These are phyloP conservation scores for Porogramme epimiltina DNA, from an alignment of 1,284 basidiomycete species.

Conservation along the genomic window DNA sequence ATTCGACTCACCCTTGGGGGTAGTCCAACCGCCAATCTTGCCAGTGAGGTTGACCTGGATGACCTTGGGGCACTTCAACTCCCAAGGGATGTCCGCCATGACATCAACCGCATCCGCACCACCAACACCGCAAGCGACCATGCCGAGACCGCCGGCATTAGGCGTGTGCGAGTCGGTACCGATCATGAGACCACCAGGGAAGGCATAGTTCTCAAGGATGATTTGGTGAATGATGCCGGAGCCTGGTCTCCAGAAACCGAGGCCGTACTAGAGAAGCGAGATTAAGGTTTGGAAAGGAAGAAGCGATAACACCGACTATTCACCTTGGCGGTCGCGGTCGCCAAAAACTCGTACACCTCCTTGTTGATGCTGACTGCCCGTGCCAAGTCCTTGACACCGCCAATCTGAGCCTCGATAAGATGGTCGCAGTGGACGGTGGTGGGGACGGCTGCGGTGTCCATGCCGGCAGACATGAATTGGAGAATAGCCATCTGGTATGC, in stretches of 20 bases:
- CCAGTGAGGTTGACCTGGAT: constrained; percentile 98
- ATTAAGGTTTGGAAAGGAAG: not conserved
- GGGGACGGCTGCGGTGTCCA: constrained; percentile 96
- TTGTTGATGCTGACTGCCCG: constrained; percentile 95
- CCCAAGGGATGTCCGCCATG: constrained; percentile 98
- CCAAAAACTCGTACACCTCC: constrained; percentile 99
- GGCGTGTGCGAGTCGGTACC: constrained; percentile 99
- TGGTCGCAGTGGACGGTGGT: constrained; percentile 99
- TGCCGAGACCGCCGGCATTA: constrained; percentile 98
- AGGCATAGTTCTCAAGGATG: constrained; percentile 98
- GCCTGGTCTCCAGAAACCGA: constrained; percentile 99
- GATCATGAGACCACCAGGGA: constrained; percentile 99
- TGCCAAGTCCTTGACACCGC: constrained; percentile 91
- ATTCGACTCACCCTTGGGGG: constrained; percentile 80
- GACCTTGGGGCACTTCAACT: constrained; percentile 98
- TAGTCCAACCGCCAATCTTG: constrained; percentile 95
- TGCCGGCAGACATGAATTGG: constrained; percentile 99
- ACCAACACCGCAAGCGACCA: constrained; percentile 99
- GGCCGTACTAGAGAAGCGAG: constrained; percentile 71
- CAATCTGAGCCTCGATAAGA: constrained; percentile 96
- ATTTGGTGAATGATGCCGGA: constrained; percentile 99
- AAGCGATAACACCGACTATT: constrained; percentile 8
- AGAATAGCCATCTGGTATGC: constrained; percentile 90
- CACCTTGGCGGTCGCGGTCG: constrained; percentile 93
- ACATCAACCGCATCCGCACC: constrained; percentile 99